phyloP scores from a whole-genome alignment of 2,329 filamentous ascomycete genomes.

The Verticillium dahliae region DNA sequence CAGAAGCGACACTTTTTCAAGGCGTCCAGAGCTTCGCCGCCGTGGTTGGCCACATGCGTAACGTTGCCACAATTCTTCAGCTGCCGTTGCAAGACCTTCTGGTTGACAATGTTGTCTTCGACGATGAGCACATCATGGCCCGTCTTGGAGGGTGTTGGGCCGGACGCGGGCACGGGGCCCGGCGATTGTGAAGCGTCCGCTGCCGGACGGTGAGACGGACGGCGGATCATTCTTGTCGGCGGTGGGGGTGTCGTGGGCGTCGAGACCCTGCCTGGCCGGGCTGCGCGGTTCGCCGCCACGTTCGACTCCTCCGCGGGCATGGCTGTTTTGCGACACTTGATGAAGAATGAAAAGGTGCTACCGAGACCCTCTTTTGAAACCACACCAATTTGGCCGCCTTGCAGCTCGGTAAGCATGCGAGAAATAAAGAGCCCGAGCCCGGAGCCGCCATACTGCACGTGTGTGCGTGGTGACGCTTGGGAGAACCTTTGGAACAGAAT shows the following conservation, averaged over 20 bases:
- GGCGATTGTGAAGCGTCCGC: background rate
- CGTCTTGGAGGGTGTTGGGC: constrained; percentile 16
- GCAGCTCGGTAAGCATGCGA: constrained; percentile 66
- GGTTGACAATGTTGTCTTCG: constrained; percentile 63
- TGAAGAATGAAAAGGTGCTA: constrained; percentile 71
- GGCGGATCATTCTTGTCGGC: background rate
- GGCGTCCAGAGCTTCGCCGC: constrained; percentile 54
- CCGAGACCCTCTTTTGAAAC: constrained; percentile 60
- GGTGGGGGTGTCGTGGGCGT: constrained; percentile 5
- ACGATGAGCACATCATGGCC: constrained; percentile 55
- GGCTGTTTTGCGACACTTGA: constrained; percentile 56
- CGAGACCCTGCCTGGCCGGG: background rate
- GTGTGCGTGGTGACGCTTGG: constrained; percentile 61
- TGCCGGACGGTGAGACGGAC: constrained; percentile 2
- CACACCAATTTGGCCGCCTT: constrained; percentile 73
- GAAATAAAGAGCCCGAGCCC: constrained; percentile 71
- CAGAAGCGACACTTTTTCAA: constrained; percentile 51
- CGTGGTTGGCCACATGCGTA: constrained; percentile 58
- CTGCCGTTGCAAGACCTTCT: constrained; percentile 56
- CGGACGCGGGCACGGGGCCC: background rate
- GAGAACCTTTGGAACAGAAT: constrained; percentile 63
- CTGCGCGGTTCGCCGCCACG: constrained; percentile 24
- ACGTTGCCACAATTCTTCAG: constrained; percentile 54
- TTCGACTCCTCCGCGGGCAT: constrained; percentile 30
- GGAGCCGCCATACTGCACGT: constrained; percentile 66